Evolutionary conservation across 202 grass and related monocot genomes (phyloP).

Genomic region (Dendrocalamus latiflorus): DNA sequence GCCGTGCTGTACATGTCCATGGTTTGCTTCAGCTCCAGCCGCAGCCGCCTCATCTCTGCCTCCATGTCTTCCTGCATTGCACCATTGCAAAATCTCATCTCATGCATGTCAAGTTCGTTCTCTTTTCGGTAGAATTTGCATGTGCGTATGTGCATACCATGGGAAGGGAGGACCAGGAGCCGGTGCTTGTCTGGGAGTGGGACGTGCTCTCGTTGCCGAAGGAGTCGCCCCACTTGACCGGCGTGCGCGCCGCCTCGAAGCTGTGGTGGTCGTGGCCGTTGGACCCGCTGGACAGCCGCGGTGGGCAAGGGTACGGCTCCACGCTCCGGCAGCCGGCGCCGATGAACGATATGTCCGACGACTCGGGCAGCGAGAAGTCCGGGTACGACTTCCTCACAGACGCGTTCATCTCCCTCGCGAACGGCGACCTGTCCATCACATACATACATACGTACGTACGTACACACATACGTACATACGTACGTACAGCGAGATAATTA

Average conservation of each 20-base stretch:
- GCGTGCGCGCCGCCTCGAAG: slow-evolving; percentile 59
- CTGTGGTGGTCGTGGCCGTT: slow-evolving; percentile 52
- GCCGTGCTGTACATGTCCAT: slow-evolving; percentile 99
- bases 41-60: slow-evolving; percentile 79
- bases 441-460: too few species aligned
- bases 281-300: slow-evolving; percentile 57
- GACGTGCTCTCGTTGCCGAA: slow-evolving; percentile 57
- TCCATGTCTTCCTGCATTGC: slow-evolving; percentile 72
- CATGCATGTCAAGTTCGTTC: not conserved
- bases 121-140: not conserved
- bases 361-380: slow-evolving; percentile 51
- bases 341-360: slow-evolving; percentile 77
- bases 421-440: slow-evolving; percentile 58
- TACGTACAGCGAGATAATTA: not conserved
- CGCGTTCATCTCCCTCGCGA: slow-evolving; percentile 35
- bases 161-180: slow-evolving; percentile 53
- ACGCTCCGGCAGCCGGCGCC: slow-evolving; percentile 43
- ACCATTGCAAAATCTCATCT: slow-evolving; percentile 11
- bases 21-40: slow-evolving; percentile 84
- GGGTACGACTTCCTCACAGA: slow-evolving; percentile 45
- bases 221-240: slow-evolving; percentile 35
- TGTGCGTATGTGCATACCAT: slow-evolving; percentile 12
- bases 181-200: slow-evolving; percentile 55
- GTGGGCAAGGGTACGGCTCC: slow-evolving; percentile 28
- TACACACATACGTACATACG: too few species aligned